Evolutionary conservation across 768 basidiomycete genomes (phyloP), one percentile per base, ranked within the genome.

Genomic region (Trametes cubensis): DNA sequence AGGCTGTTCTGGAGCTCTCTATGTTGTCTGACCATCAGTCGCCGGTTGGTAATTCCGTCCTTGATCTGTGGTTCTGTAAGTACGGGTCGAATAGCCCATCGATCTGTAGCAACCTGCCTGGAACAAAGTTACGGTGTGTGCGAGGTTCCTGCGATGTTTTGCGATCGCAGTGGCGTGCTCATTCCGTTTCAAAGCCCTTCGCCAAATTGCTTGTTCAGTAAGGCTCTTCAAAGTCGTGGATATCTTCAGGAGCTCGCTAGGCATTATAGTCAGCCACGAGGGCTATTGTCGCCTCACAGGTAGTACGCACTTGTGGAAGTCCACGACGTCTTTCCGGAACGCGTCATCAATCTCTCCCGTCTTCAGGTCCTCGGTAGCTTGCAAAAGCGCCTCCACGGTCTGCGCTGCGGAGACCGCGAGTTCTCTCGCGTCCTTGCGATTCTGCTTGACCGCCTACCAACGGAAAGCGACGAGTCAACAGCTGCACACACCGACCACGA

Each of bases 1-100:
- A 51, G 2, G n/a, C 50, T n/a, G n/a, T 51, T n/a, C 20, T 13
- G 34, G 5, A 51, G 50, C n/a, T 51, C 50, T 51, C n/a, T 34
- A 17, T 51, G 50, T 18, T 51, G 50, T 21, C 34, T 51, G 50
- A 51, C 50, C 50, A 51, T 51, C 8, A 51, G 50, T 1, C 34
- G 50, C 1, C 50, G 50, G 2, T 23, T 38, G 13, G 30, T 26
- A 5, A 53, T 25, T 10, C 52, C 52, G 20, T 53, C 52, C 52
- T 41, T 53, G 20, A 53, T 53, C 52, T 53, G 4, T 13, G 20
- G 11, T 3, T 23, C n/a, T 2, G 20, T 26, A 28, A 34, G 38
- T 34, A 26, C 23, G 52, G 15, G 41, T 30, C 11, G 25, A 34
- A 14, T 30, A 15, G 10, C 10, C 2, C 34, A 34, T 18, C 34